Conservation (phyloP, 805 yeast species). For the Yamadazyma philogaea region DNA sequence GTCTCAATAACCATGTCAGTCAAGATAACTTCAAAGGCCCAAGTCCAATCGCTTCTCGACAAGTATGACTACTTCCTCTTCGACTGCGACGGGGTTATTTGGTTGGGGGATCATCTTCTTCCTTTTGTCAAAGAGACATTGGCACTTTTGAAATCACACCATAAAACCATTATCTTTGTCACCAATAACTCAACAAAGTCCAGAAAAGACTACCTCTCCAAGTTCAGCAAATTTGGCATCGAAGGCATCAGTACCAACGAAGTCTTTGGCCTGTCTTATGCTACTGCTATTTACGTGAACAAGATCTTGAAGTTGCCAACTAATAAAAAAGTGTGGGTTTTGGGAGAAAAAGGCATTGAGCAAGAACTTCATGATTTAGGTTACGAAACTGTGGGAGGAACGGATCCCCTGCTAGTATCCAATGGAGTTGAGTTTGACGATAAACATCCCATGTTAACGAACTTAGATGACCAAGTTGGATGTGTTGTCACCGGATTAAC, state of each 20-base stretch:
- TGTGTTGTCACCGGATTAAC: constrained; percentile 91
- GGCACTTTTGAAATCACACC: constrained; percentile 47
- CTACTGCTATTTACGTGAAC: constrained; percentile 81
- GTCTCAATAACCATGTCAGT: constrained; percentile 14
- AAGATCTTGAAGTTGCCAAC: constrained; percentile 73
- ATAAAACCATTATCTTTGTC: constrained; percentile 80
- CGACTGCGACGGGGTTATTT: constrained; percentile 96
- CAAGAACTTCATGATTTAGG: constrained; percentile 77
- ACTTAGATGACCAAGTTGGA: constrained; percentile 71
- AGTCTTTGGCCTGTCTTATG: constrained; percentile 88
- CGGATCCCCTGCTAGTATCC: constrained; percentile 55
- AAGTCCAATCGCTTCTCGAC: constrained; percentile 54
- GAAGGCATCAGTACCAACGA: constrained; percentile 55
- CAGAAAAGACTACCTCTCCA: constrained; percentile 67
- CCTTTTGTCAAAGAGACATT: constrained; percentile 80
- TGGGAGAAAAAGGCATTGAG: constrained; percentile 86
- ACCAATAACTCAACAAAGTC: constrained; percentile 96
- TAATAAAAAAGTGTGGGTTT: constrained; percentile 77
- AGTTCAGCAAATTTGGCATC: constrained; percentile 61
- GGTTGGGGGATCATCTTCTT: constrained; percentile 82
- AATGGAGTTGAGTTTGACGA: constrained; percentile 52
- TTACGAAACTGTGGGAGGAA: constrained; percentile 76
- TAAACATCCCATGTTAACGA: constrained; percentile 50
- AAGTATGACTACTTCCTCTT: constrained; percentile 82
- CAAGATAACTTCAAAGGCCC: constrained; percentile 24